Base-by-base conservation (phyloP, 202 grass and related monocot species). In the Musa balbisiana region DNA sequence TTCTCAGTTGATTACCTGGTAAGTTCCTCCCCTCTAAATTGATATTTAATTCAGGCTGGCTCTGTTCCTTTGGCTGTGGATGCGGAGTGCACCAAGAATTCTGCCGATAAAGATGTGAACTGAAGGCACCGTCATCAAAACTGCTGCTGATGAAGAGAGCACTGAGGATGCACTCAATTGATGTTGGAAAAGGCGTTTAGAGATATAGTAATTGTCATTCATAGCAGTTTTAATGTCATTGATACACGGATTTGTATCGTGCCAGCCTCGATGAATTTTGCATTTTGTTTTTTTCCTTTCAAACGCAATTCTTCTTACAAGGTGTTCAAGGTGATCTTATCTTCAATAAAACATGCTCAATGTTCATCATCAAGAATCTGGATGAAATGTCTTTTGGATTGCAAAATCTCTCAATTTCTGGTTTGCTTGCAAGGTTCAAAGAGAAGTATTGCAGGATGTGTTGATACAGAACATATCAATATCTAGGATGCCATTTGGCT, bases 31-130 rank as follows among this genome's bases (percentile, higher is more conserved):
- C 2, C 11, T 22, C 51, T 73, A 9, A 73, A 15, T 10, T 10
- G 1, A 26, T 55, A 27, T 55, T 8, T 19, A 9, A 55, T 73
- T 8, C 53, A 73, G 71, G 71, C 71, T 26, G 23, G 20, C 12
- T 73, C 71, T 16, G 21, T 73, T 73, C 71, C 71, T 73, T 55
- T 73, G 52, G 71, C 71, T 55, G 22, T 56, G 16, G 71, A 73
- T 55, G 33, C 49, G n/a, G 14, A 59, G 17, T 15, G 6, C 58
- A 15, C 58, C 12, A 8, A 62, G 58, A 62, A 43, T 43, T 43
- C 33, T 43, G 33, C 33, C 0, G 33, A 43, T 43, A 43, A 43
- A 43, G 33, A 43, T 43, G 33, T 43, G 33, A 43, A 43, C 4
- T 43, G 33, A 43, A 43, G 33, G 33, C 33, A 43, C 33, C 4